Evolutionary conservation across 805 yeast genomes (phyloP).

Genomic region (Saccharomycopsis oosterbeekiorum): DNA sequence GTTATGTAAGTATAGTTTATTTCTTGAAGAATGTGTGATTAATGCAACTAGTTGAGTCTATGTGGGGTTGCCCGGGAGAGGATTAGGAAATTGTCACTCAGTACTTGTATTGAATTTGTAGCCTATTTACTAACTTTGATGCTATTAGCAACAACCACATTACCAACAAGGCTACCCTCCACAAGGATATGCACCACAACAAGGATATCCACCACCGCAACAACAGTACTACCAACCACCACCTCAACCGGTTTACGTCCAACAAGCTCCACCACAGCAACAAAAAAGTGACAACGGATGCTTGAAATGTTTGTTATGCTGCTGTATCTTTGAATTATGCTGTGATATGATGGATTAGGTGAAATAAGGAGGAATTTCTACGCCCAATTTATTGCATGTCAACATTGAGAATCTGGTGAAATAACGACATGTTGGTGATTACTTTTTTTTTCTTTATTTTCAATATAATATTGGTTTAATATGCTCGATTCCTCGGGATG

Average conservation of each 20-base stretch:
- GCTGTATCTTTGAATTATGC: conserved; percentile 18
- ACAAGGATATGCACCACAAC: conserved; percentile 15
- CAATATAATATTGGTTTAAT: too few species aligned
- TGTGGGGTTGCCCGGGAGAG: not conserved
- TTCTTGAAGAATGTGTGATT: not conserved
- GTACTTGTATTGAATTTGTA: not conserved
- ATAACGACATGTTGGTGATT: not conserved
- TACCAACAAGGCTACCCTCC: conserved; percentile 16
- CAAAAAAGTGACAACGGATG: conserved; percentile 13
- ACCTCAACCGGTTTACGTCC: conserved; percentile 18
- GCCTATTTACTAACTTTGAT: not conserved
- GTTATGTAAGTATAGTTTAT: conserved; percentile 6
- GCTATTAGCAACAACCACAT: conserved; percentile 2
- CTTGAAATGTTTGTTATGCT: conserved; percentile 19
- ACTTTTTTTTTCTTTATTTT: too few species aligned
- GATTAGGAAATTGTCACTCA: too few species aligned
- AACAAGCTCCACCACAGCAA: conserved; percentile 17
- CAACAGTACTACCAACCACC: conserved; percentile 10
- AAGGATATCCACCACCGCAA: conserved; percentile 17
- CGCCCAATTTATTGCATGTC: not conserved
- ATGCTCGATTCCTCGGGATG: not conserved
- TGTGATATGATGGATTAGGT: conserved; percentile 18
- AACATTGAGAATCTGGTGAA: not conserved
- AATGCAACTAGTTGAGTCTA: not conserved
- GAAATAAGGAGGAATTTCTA: not conserved